Percentiles rank a stretch among this genome's conserved stretches.
phyloP scores from a whole-genome alignment of 2,329 filamentous ascomycete genomes.

The Talaromyces rugulosus region DNA sequence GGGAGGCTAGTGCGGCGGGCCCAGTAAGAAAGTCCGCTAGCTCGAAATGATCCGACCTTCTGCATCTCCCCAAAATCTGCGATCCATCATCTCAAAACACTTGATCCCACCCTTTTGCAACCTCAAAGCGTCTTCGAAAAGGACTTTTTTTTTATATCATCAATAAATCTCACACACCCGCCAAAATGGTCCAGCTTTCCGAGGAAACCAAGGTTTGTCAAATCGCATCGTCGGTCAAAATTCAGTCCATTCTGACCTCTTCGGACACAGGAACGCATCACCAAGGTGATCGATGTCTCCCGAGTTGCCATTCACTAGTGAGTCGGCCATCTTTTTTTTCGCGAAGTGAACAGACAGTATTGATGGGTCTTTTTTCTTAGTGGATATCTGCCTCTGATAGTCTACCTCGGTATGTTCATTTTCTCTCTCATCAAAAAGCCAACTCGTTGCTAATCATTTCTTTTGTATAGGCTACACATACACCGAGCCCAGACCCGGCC shows the following conservation, averaged over 20 bases:
- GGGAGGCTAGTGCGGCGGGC: background rate
- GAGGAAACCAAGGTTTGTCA: slow-evolving; percentile 86
- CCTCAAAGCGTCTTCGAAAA: background rate
- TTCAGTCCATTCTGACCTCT: background rate
- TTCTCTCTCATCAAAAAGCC: slow-evolving; percentile 8
- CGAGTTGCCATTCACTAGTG: slow-evolving; percentile 95
- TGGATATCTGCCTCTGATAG: slow-evolving; percentile 92
- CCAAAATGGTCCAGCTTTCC: slow-evolving; percentile 63
- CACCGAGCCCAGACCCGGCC: slow-evolving; percentile 82
- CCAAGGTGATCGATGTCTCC: slow-evolving; percentile 91
- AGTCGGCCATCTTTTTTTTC: slow-evolving; percentile 26
- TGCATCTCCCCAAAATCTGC: background rate
- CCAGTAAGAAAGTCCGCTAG: background rate
- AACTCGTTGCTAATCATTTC: slow-evolving; percentile 10
- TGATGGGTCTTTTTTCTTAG: slow-evolving; percentile 41
- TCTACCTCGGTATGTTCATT: slow-evolving; percentile 75
- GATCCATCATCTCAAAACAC: background rate
- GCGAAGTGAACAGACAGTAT: background rate
- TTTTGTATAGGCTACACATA: slow-evolving; percentile 72
- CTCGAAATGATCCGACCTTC: background rate
- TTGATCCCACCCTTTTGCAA: background rate
- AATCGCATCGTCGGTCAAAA: background rate
- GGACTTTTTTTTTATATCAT: background rate
- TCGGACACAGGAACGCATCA: slow-evolving; percentile 81
- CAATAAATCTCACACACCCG: background rate